Conservation (phyloP, 2,329 filamentous ascomycete genomes). For the Clonostachys rosea region DNA sequence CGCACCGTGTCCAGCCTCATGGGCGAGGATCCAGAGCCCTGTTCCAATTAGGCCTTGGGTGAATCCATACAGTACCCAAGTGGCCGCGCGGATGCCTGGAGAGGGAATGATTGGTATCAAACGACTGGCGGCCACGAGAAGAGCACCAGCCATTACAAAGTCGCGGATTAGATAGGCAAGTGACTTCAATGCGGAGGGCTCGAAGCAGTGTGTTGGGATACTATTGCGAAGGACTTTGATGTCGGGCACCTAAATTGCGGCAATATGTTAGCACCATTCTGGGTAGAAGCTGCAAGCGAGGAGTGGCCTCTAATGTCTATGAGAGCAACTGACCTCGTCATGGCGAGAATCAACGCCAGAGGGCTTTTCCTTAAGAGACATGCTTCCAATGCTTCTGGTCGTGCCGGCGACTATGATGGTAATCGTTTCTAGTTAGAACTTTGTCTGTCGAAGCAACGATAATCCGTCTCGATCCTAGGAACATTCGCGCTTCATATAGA, state of each 20-base stretch:
- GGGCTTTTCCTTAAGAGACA: background rate
- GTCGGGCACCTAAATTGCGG: slow-evolving; percentile 27
- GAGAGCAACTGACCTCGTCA: background rate
- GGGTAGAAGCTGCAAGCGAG: too few relatives aligned
- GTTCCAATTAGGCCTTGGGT: slow-evolving; percentile 62
- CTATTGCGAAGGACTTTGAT: slow-evolving; percentile 43
- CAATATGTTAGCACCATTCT: background rate
- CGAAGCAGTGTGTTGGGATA: slow-evolving; percentile 60
- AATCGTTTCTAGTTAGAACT: too few relatives aligned
- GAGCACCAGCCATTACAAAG: slow-evolving; percentile 37
- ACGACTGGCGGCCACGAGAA: slow-evolving; percentile 45
- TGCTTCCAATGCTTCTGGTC: background rate
- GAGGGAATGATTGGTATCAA: slow-evolving; percentile 48
- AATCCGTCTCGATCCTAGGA: background rate
- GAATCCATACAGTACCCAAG: slow-evolving; percentile 58
- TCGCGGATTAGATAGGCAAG: slow-evolving; percentile 54
- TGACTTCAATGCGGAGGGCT: slow-evolving; percentile 45
- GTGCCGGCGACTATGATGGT: background rate
- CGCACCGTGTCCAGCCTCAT: slow-evolving; percentile 69
- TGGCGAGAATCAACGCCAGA: background rate
- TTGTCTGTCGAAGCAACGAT: too few relatives aligned
- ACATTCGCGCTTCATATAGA: background rate
- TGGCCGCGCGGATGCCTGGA: slow-evolving; percentile 31
- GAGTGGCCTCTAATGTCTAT: too few relatives aligned
- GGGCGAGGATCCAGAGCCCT: slow-evolving; percentile 66